Evolutionary conservation across 306 rosid genomes (phyloP), one percentile per base, ranked within the genome.

Genomic region (Vigna trinervia): DNA sequence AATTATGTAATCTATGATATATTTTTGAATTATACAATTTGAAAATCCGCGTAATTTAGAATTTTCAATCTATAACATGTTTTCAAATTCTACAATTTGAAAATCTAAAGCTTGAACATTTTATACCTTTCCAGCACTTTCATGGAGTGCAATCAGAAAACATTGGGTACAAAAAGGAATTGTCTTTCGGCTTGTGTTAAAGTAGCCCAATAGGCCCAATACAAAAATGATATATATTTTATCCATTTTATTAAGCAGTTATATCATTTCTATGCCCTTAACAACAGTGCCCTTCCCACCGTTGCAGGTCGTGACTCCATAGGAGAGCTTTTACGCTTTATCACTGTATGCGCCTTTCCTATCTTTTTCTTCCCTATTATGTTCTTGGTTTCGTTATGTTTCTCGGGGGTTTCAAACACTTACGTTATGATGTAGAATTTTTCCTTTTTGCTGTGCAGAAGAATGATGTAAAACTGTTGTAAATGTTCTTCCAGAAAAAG

Each of bases 271-370:
- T 7, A 10, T 3, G 5, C 43, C 20, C 38, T 36, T 65, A 43
- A 53, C 36, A 32, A 10, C 56, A 14, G 58, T 76, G 20, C 58
- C 66, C 75, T 77, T 76, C 6, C 10, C 54, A 32, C 5, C 1
- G 76, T n/a, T 38, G 46, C 79, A 56, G 45, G 20, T 50, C 34
- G 36, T 66, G 20, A 53, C 39, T 51, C 48, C 12, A 41, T 8
- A 8, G 30, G 7, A 38, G 23, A 60, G 53, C 59, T 14, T 80
- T 53, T 26, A 52, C 74, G 39, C 22, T 28, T 52, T 50, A 38
- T 75, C 5, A 79, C 80, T 56, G 84, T 81, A 74, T 58, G 81
- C 67, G 38, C 28, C n/a, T 41, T 66, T 78, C 51, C 59, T 60
- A n/a, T 53, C 54, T 34, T 23, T 32, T 13, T 78, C 38, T 69